Base-by-base conservation (phyloP, 1,284 basidiomycete genomes). In the Heterobasidion parviporum region DNA sequence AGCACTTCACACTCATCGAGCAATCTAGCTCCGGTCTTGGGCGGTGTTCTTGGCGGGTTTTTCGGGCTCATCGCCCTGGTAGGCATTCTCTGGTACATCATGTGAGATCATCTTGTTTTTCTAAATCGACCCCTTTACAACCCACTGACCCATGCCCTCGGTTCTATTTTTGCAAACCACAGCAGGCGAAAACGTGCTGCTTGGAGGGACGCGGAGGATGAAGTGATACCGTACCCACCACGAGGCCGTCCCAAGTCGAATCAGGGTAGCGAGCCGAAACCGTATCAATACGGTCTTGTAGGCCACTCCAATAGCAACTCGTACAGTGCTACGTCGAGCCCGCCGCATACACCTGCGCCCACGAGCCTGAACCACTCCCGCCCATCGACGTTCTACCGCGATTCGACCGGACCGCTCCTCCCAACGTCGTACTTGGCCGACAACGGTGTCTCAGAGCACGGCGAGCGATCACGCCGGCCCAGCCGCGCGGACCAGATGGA, bases 221-320 rank as follows among this genome's bases (percentile, higher is more conserved):
- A 62, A 12, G 46, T 54, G 18, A 49, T 61, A 26, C 59, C 60
- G 12, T 61, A 55, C 34, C 60, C 60, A 34, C 9, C 54, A 54
- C 18, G 47, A 56, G 18, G 48, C 54, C 44, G 46, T 16, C 46
- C 9, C 15, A 48, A 20, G 1, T 10, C 26, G 10, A 8, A 48
- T 8, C 18, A 15, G 16, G 18, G 10, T 10, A 20, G n/a, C 26
- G 61, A 62, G 46, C 61, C 64, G 26, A 61, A 62, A 57, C 62
- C 64, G 50, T 65, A 65, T 47, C 47, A 57, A 34, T 63, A 65
- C 50, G 64, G 63, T 36, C 56, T 60, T 20, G 63, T 65, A 33
- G 64, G 64, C 8, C 54, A 47, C 32, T 12, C 60, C 43, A 52
- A 49, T 49, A 26, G 26, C 26, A 26, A 26, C 26, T 57, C 52